A percentile compares a stretch with the other conserved stretches of the same genome.
phyloP scores from a whole-genome alignment of 2,329 filamentous ascomycete species.

The Magnaporthiopsis rhizophila region DNA sequence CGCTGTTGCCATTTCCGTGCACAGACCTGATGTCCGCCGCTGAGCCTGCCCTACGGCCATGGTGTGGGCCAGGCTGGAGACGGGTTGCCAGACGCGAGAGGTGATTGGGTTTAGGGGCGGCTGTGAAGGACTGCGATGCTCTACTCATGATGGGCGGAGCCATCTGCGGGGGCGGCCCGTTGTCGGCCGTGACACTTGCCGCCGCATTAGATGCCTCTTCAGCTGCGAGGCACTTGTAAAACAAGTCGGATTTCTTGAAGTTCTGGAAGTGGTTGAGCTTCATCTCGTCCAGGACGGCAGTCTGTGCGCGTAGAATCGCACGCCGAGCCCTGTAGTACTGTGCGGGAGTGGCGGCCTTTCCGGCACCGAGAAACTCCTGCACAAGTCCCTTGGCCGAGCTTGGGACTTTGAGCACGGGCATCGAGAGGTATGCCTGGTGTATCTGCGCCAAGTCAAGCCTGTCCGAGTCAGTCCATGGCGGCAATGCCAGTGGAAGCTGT shows the following conservation, averaged over 20 bases:
- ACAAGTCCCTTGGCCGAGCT: conserved; percentile 62
- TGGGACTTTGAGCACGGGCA: conserved; percentile 71
- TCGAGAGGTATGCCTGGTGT: conserved; percentile 78
- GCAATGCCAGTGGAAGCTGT: conserved; percentile 50
- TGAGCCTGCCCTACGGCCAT: conserved; percentile 35
- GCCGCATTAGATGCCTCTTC: conserved; percentile 56
- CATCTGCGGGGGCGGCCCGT: conserved; percentile 11
- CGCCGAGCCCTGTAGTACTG: conserved; percentile 80
- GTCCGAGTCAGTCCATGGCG: conserved; percentile 75
- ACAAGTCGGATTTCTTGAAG: conserved; percentile 90
- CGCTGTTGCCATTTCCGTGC: conserved; percentile 27
- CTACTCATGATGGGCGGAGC: conserved; percentile 15
- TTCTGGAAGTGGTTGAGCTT: conserved; percentile 69
- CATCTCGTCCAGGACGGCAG: conserved; percentile 75
- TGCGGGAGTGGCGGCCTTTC: conserved; percentile 63
- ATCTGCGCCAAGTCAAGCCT: conserved; percentile 85
- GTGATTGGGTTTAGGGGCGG: conserved; percentile 31
- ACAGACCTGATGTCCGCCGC: conserved; percentile 36
- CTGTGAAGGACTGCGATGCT: conserved; percentile 27
- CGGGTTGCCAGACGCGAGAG: conserved; percentile 33
- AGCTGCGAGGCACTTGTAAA: conserved; percentile 90
- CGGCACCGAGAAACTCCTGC: conserved; percentile 69
- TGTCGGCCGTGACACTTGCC: conserved; percentile 10
- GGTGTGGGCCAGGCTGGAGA: conserved; percentile 20
- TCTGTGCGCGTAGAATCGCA: conserved; percentile 75